phyloP scores from a whole-genome alignment of 1,139 yeast species.

The Blastobotrys apis region DNA sequence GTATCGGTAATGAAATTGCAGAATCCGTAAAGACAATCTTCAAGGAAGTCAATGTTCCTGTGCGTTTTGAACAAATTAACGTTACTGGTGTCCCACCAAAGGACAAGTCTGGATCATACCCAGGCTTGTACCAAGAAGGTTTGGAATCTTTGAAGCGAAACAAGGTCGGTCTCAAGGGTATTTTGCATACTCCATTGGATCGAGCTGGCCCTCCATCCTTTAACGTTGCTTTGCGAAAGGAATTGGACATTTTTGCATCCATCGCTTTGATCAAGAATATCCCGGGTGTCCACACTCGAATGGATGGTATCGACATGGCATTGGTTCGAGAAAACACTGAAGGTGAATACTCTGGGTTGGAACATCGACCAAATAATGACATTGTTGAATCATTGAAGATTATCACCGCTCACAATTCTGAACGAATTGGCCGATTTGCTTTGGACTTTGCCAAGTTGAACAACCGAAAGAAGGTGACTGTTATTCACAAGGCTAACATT shows the following conservation, averaged over 20 bases:
- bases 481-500: conserved; percentile 98
- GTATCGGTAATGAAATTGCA: conserved; percentile 95
- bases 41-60: conserved; percentile 79
- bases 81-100: conserved; percentile 74
- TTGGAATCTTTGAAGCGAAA: conserved; percentile 90
- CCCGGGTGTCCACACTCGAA: conserved; percentile 89
- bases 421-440: conserved; percentile 96
- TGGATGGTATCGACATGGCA: conserved; percentile 85
- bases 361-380: conserved; percentile 96
- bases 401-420: conserved; percentile 91
- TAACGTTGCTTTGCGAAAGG: conserved; percentile 95
- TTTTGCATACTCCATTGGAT: conserved; percentile 83
- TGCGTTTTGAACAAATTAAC: conserved; percentile 90
- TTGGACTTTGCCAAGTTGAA: conserved; percentile 92
- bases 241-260: conserved; percentile 91
- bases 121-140: conserved; percentile 76
- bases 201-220: conserved; percentile 73
- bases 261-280: conserved; percentile 88
- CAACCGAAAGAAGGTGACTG: conserved; percentile 89
- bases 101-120: conserved; percentile 34
- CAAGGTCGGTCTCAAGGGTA: conserved; percentile 96
- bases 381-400: conserved; percentile 95
- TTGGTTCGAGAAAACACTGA: conserved; percentile 96
- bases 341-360: conserved; percentile 98
- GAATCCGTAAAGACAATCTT: conserved; percentile 90